These are phyloP conservation scores for Paxillus ammoniavirescens DNA, from an alignment of 768 basidiomycete species.

Conservation along the genomic window DNA sequence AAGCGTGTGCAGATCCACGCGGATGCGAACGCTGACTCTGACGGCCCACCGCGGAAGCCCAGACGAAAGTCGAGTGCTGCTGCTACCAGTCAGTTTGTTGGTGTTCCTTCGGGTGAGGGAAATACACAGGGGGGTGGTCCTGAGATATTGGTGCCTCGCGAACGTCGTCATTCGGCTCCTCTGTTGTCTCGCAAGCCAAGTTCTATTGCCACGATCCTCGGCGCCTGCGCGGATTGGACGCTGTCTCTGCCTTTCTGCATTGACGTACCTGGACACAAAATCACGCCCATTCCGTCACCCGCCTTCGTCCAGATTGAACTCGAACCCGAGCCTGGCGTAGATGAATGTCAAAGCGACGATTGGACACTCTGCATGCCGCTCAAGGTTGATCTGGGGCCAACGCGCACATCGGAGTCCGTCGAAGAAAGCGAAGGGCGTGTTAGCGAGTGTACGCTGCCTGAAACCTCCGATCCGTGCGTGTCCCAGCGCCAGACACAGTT, in stretches of 20 bases:
- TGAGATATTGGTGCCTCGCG: conserved; percentile 22
- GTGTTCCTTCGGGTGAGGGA: not conserved
- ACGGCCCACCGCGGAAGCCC: conserved; percentile 10
- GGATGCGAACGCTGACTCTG: conserved; percentile 16
- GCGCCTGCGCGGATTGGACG: conserved; percentile 24
- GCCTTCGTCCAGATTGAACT: not conserved
- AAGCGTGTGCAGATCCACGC: conserved; percentile 31
- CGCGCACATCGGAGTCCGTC: not conserved
- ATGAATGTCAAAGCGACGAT: conserved; percentile 20
- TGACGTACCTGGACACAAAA: conserved; percentile 24
- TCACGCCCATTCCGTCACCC: conserved; percentile 3
- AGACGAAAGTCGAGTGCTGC: conserved; percentile 29
- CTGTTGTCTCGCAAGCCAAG: conserved; percentile 13
- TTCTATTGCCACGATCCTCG: not conserved
- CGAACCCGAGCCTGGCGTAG: conserved; percentile 1
- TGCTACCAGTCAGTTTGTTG: conserved; percentile 1
- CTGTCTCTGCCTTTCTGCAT: conserved; percentile 30
- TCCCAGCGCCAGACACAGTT: conserved; percentile 12
- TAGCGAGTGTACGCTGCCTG: conserved; percentile 4
- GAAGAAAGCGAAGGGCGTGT: not conserved
- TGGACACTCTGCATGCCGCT: conserved; percentile 35
- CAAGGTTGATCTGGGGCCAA: conserved; percentile 7
- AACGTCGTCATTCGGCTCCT: conserved; percentile 32
- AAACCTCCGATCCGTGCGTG: conserved; percentile 1
- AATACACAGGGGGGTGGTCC: conserved; percentile 2